A percentile compares a stretch with the other conserved stretches of the same genome.
Conservation (phyloP, 2,329 filamentous ascomycete species). For the Penicillium sp. region DNA sequence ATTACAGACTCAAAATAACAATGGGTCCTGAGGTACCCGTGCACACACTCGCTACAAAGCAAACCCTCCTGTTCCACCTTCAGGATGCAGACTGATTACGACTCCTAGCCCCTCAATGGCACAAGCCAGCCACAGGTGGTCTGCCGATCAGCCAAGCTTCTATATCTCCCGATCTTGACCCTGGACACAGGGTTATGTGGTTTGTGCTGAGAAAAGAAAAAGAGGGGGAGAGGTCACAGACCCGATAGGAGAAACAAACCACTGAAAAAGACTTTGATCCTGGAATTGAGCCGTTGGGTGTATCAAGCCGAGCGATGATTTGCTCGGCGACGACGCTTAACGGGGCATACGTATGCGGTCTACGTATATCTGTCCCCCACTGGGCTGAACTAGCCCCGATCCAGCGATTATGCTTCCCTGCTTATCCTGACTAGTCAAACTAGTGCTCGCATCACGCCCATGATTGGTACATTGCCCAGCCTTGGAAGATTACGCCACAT, state of each 20-base stretch:
- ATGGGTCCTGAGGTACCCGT: neutral
- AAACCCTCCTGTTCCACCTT: neutral
- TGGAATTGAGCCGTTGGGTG: conserved; percentile 3
- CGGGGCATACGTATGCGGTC: conserved; percentile 24
- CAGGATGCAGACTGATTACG: neutral
- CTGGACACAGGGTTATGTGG: conserved; percentile 1
- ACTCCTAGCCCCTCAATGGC: neutral
- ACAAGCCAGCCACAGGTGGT: conserved; percentile 3
- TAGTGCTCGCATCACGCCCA: conserved; percentile 4
- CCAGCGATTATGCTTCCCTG: conserved; percentile 8
- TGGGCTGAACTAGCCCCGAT: conserved; percentile 13
- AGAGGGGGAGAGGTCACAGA: neutral
- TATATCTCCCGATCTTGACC: conserved; percentile 9
- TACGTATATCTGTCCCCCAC: conserved; percentile 22
- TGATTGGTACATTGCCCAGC: conserved; percentile 12
- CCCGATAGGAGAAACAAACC: neutral
- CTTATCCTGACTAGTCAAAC: conserved; percentile 6
- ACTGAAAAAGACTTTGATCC: neutral
- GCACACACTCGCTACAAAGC: neutral
- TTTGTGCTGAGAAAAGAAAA: conserved; percentile 7
- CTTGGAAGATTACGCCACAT: conserved; percentile 17
- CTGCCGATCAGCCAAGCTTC: conserved; percentile 23
- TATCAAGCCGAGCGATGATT: conserved; percentile 19
- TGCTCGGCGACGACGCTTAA: conserved; percentile 9
- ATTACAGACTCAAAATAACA: neutral